phyloP scores from a whole-genome alignment of 2,329 filamentous ascomycete genomes.

The Pseudocercospora musae region DNA sequence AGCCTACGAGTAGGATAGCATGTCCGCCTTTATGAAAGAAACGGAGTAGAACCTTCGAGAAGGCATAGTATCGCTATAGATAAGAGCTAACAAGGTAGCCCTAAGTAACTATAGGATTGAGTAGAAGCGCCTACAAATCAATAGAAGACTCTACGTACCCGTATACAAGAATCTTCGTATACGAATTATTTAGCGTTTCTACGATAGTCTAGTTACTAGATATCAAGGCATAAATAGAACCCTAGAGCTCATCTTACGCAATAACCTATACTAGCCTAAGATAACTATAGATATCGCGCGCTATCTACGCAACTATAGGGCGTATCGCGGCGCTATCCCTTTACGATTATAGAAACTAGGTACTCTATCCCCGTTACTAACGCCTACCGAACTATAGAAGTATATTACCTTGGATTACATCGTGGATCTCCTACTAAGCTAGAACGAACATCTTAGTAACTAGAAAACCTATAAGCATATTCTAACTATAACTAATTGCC shows the following conservation, averaged over 20 bases:
- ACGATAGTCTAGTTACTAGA: background rate
- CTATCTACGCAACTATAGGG: background rate
- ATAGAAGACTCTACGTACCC: background rate
- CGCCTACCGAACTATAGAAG: background rate
- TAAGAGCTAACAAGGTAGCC: background rate
- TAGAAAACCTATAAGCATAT: too few relatives aligned
- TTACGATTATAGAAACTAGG: background rate
- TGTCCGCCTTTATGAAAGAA: background rate
- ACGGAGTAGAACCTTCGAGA: background rate
- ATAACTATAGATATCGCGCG: background rate
- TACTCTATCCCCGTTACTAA: background rate
- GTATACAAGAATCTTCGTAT: background rate
- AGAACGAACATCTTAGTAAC: too few relatives aligned
- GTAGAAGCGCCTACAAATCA: background rate
- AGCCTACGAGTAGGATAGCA: too few relatives aligned
- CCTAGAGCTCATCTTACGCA: background rate
- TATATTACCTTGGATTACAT: background rate
- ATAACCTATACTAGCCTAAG: background rate
- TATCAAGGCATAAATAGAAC: background rate
- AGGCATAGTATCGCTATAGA: background rate
- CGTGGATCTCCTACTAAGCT: too few relatives aligned
- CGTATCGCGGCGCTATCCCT: background rate
- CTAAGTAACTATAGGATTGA: background rate
- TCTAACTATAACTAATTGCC: too few relatives aligned
- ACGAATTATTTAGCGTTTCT: background rate